A percentile compares a stretch with the other conserved stretches of the same genome.
phyloP scores from a whole-genome alignment of 2,329 filamentous ascomycete species.

The Aspergillus chevalieri region DNA sequence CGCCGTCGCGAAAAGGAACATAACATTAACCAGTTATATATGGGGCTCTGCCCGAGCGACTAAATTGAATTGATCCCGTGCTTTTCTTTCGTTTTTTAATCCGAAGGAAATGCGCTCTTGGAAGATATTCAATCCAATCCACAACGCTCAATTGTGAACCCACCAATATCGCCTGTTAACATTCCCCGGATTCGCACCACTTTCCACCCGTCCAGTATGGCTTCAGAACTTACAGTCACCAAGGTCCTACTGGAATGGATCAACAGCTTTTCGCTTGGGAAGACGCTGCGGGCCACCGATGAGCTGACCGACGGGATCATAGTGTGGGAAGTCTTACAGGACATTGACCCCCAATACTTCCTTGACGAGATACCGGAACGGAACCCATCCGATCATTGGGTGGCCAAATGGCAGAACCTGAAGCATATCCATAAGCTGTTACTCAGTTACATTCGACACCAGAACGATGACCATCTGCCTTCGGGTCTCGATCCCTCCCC shows the following conservation, averaged over 20 bases:
- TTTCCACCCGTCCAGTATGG: conserved; percentile 29
- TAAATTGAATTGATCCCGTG: background rate
- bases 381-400: conserved; percentile 40
- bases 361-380: conserved; percentile 43
- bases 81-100: background rate
- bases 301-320: conserved; percentile 42
- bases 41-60: background rate
- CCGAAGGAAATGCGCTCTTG: conserved; percentile 3
- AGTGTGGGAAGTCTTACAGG: conserved; percentile 44
- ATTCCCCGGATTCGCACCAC: conserved; percentile 11
- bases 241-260: conserved; percentile 44
- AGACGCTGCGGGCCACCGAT: conserved; percentile 34
- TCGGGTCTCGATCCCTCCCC: conserved; percentile 37
- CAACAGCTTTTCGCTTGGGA: conserved; percentile 40
- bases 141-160: background rate
- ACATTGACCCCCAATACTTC: conserved; percentile 45
- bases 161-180: conserved; percentile 6
- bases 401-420: conserved; percentile 44
- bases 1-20: conserved; percentile 3
- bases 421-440: conserved; percentile 44
- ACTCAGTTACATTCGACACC: conserved; percentile 40
- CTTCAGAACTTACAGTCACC: conserved; percentile 40
- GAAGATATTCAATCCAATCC: background rate
- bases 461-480: conserved; percentile 39
- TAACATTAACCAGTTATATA: background rate